Base-by-base conservation (phyloP, 2,329 filamentous ascomycete species). In the Hymenoscyphus fraxineus region DNA sequence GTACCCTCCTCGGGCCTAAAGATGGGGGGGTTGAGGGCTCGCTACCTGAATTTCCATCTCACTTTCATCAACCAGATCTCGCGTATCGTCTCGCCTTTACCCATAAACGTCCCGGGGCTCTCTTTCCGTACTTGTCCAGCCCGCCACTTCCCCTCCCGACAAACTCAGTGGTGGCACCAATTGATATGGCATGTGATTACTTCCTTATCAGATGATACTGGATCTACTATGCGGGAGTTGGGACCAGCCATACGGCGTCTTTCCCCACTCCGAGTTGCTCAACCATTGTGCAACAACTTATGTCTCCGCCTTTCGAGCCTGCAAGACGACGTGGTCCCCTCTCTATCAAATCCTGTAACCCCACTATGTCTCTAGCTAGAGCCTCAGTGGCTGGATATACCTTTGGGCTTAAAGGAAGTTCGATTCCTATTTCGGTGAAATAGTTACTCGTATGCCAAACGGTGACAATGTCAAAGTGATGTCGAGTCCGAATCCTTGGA, bases 341-440 rank as follows among this genome's bases (percentile, higher is more conserved):
- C 39, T 35, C 39, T 58, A 7, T 9, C 12, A 54, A 44, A 51
- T 57, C 40, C 47, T 38, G 55, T 51, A 65, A 60, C 64, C 66
- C 66, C 61, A 62, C 54, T 59, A 55, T 59, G 58, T 60, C 59
- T 22, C 51, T n/a, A 44, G 13, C 22, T 54, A 66, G 66, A 67
- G 66, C 66, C 66, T 54, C 19, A 54, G 62, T 61, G 58, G 56
- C 63, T 13, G 16, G 54, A 56, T 56, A 16, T 55, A 13, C 22
- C 6, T 41, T 61, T 44, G 41, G 41, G 59, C 31, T 61, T 61
- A 61, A 61, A 55, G 32, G 44, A 39, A 32, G 15, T 55, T 32
- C 47, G 38, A 31, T 41, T 55, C n/a, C 47, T 61, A 31, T 31
- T 41, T 54, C 59, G 40, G 59, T 44, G 40, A 61, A 56, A 35